phyloP scores from a whole-genome alignment of 2,329 filamentous ascomycete species.

The Curvularia sp. region DNA sequence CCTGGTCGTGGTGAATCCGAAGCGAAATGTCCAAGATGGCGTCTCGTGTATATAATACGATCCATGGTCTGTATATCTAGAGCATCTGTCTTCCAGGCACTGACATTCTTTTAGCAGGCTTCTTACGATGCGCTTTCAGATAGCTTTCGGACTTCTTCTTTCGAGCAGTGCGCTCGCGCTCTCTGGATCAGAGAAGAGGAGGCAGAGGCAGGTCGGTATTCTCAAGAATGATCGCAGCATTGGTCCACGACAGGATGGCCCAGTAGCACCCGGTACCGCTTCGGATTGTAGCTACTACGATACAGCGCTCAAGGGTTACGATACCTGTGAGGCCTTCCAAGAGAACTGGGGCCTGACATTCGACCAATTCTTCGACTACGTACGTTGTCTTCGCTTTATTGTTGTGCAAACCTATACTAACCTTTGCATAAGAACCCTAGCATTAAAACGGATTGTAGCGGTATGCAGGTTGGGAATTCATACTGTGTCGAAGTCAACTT shows the following conservation, averaged over 20 bases:
- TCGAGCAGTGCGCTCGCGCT: not conserved
- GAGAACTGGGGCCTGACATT: constrained; percentile 17
- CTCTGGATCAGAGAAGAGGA: not conserved
- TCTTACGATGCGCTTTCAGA: not conserved
- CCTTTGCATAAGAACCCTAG: constrained; percentile 17
- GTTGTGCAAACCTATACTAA: not conserved
- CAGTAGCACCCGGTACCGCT: constrained; percentile 17
- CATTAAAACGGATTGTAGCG: constrained; percentile 21
- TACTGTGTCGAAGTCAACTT: constrained; percentile 27
- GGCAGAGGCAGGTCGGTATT: not conserved
- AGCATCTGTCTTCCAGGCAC: not conserved
- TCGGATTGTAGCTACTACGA: constrained; percentile 25
- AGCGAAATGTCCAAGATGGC: not conserved
- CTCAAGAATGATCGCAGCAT: constrained; percentile 2
- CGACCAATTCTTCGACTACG: constrained; percentile 20
- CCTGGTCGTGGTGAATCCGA: too few species aligned
- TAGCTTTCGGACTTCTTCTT: constrained; percentile 1
- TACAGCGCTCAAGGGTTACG: constrained; percentile 7
- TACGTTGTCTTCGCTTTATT: constrained; percentile 3
- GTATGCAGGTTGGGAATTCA: constrained; percentile 22
- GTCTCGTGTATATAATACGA: not conserved
- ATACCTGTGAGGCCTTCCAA: constrained; percentile 18
- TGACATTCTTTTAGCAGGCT: not conserved
- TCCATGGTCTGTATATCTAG: not conserved
- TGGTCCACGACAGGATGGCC: constrained; percentile 16